A percentile compares a stretch with the other conserved stretches of the same genome.
phyloP scores from a whole-genome alignment of 208 protist species.

The Leptomonas seymouri region DNA sequence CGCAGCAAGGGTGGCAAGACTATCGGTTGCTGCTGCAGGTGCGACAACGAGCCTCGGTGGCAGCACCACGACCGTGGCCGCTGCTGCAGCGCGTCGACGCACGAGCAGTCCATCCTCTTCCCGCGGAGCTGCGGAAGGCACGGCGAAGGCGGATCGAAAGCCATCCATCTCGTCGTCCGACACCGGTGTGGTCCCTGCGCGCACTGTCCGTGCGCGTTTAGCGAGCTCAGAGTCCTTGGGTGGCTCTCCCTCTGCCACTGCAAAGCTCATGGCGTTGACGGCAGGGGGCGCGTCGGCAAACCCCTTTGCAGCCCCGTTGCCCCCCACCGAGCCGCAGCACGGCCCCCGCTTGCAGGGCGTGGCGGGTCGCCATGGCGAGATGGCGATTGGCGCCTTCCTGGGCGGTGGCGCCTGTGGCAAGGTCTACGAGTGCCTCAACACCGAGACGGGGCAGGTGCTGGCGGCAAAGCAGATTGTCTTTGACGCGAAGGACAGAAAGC shows the following conservation, averaged over 20 bases:
- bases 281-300: background rate
- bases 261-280: background rate
- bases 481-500: slow-evolving; percentile 86
- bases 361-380: slow-evolving; percentile 60
- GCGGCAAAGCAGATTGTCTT: slow-evolving; percentile 87
- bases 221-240: background rate
- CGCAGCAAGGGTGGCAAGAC: slow-evolving; percentile 2
- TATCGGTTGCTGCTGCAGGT: background rate
- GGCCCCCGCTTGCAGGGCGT: slow-evolving; percentile 57
- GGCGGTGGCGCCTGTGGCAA: slow-evolving; percentile 88
- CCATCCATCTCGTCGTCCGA: background rate
- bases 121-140: background rate
- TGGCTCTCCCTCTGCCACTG: background rate
- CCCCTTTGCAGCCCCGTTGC: slow-evolving; percentile 49
- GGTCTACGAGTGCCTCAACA: slow-evolving; percentile 89
- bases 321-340: slow-evolving; percentile 47
- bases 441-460: slow-evolving; percentile 73
- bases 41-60: background rate
- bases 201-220: background rate
- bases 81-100: slow-evolving; percentile 1
- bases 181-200: background rate
- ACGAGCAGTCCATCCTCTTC: slow-evolving; percentile 1
- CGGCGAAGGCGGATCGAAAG: background rate
- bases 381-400: slow-evolving; percentile 81
- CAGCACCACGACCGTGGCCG: background rate